phyloP scores from a whole-genome alignment of 441 rosid species.

The Iberis amara region DNA sequence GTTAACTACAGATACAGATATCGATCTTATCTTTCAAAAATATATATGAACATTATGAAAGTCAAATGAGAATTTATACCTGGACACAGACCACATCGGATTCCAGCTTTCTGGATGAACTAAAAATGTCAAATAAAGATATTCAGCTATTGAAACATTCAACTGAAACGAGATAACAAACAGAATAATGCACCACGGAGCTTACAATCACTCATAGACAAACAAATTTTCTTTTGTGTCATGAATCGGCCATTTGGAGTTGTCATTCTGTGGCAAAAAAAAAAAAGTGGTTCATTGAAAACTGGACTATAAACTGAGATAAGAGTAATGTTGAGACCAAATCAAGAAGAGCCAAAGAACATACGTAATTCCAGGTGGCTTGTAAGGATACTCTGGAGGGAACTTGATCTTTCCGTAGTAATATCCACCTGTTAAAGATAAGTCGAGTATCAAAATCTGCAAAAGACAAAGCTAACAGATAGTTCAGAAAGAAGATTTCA shows the following conservation, averaged over 20 bases:
- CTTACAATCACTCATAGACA: conserved; percentile 99
- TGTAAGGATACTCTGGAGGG: conserved; percentile 91
- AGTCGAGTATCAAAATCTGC: conserved; percentile 13
- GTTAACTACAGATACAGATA: background rate
- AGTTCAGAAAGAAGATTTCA: conserved; percentile 29
- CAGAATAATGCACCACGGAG: conserved; percentile 10
- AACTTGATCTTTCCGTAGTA: conserved; percentile 96
- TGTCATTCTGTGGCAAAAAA: conserved; percentile 55
- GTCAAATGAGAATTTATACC: conserved; percentile 39
- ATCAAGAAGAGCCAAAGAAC: conserved; percentile 18
- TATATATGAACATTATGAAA: background rate
- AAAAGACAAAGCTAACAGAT: conserved; percentile 18
- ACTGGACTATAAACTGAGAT: conserved; percentile 9
- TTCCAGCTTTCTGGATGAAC: conserved; percentile 99
- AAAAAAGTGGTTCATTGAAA: conserved; percentile 6
- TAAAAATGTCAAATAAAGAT: conserved; percentile 31
- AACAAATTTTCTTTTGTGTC: conserved; percentile 93
- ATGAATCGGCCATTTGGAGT: conserved; percentile 96
- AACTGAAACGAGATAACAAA: background rate
- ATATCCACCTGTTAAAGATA: conserved; percentile 57
- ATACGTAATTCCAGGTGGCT: conserved; percentile 97
- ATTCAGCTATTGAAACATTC: conserved; percentile 6
- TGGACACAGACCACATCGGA: conserved; percentile 99
- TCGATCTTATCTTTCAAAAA: background rate
- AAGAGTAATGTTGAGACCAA: conserved; percentile 11